These are phyloP conservation scores for Trichopus zeylanicus DNA, from an alignment of 116 monocot genomes.

Conservation along the genomic window DNA sequence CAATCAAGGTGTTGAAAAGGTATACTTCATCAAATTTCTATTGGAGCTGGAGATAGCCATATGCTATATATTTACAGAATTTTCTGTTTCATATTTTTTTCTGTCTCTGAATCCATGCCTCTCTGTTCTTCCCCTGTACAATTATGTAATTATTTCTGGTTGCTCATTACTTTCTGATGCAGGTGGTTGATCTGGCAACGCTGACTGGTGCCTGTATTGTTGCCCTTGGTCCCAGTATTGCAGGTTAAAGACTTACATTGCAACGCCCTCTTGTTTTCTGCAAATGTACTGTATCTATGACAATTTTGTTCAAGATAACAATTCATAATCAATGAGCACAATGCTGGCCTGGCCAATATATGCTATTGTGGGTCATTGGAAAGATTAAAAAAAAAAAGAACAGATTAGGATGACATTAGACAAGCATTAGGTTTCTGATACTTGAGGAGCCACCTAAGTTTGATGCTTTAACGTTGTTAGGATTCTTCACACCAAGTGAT, in stretches of 20 bases:
- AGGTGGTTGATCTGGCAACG: constrained; percentile 96
- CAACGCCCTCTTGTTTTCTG: background rate
- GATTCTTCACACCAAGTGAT: constrained; percentile 80
- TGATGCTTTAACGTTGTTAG: constrained; percentile 13
- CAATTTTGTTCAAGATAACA: no score
- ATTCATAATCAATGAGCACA: no score
- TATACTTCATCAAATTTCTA: constrained; percentile 7
- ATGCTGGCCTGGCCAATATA: no score
- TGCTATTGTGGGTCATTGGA: no score
- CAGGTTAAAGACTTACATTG: constrained; percentile 31
- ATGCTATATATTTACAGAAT: background rate
- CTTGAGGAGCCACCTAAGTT: background rate
- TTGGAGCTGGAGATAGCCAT: background rate
- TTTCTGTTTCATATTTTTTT: background rate
- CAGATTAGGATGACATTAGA: no score
- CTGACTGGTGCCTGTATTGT: constrained; percentile 89
- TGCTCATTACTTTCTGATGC: constrained; percentile 6
- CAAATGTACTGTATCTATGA: no score
- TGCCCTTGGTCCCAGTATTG: constrained; percentile 77
- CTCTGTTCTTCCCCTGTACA: background rate
- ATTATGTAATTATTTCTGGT: background rate
- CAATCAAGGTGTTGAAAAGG: constrained; percentile 96
- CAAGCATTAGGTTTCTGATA: background rate
- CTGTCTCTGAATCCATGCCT: background rate
- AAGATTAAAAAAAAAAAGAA: no score